These are phyloP conservation scores for Venturia nashicola DNA, from an alignment of 2,329 filamentous ascomycete genomes.

Conservation along the genomic window DNA sequence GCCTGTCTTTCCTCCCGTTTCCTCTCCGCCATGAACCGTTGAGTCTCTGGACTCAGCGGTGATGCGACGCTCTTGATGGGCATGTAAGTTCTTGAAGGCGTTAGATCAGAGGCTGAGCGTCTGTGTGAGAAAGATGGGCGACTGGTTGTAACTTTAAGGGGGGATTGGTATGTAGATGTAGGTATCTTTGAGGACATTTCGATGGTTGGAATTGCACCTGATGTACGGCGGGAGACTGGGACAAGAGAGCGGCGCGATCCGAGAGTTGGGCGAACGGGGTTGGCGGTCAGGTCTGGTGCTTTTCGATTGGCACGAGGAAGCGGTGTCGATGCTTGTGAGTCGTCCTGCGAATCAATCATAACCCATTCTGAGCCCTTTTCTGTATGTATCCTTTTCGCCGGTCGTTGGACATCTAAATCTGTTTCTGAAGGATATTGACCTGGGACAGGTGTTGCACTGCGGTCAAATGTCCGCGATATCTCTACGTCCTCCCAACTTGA, in stretches of 20 bases:
- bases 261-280: constrained; percentile 16
- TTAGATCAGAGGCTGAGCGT: constrained; percentile 8
- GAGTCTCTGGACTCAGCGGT: constrained; percentile 47
- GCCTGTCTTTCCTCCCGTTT: constrained; percentile 63
- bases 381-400: constrained; percentile 35
- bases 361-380: constrained; percentile 35
- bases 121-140: constrained; percentile 1
- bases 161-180: neutral
- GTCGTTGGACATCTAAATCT: constrained; percentile 30
- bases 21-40: constrained; percentile 58
- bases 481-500: constrained; percentile 18
- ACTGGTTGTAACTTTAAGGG: neutral
- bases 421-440: constrained; percentile 42
- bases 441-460: constrained; percentile 34
- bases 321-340: neutral
- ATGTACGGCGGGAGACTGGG: constrained; percentile 28
- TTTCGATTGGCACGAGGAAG: neutral
- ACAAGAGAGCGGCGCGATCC: constrained; percentile 28
- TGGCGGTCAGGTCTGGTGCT: constrained; percentile 19
- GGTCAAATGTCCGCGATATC: constrained; percentile 15
- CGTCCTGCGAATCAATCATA: constrained; percentile 6
- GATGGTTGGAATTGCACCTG: constrained; percentile 9
- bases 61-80: neutral
- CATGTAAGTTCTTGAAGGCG: neutral
- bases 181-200: neutral